phyloP scores from a whole-genome alignment of 139 green algal species.

The Micractinium sp. region DNA sequence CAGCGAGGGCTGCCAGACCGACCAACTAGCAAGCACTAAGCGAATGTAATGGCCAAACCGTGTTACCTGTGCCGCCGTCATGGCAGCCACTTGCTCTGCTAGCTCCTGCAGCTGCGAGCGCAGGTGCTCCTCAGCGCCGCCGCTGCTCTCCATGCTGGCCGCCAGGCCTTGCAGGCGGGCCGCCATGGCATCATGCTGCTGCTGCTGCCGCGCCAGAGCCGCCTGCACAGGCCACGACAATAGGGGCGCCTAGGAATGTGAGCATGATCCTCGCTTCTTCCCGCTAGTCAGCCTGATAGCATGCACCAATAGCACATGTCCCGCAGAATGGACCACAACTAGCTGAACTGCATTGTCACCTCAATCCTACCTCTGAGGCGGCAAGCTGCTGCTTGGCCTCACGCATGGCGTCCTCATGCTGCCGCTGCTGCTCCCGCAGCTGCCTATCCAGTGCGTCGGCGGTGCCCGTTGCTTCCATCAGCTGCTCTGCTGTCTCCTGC shows the following conservation, averaged over 20 bases:
- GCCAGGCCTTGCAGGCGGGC: background rate
- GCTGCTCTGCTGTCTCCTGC: background rate
- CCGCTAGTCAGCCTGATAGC: background rate
- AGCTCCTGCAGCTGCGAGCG: constrained; percentile 8
- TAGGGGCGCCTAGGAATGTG: background rate
- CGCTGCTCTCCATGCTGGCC: background rate
- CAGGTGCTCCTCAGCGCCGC: background rate
- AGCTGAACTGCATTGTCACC: background rate
- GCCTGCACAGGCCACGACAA: background rate
- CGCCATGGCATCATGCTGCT: background rate
- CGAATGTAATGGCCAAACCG: too few relatives aligned
- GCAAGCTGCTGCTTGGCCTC: background rate
- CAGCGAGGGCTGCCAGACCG: too few relatives aligned
- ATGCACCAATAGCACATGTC: background rate
- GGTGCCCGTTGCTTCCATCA: background rate
- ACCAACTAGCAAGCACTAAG: too few relatives aligned
- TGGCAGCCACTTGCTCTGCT: constrained; percentile 14
- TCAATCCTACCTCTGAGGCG: constrained; percentile 10
- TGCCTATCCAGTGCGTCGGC: background rate
- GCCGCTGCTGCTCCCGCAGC: background rate
- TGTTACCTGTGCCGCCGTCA: constrained; percentile 18
- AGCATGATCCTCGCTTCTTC: too few relatives aligned
- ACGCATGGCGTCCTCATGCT: background rate
- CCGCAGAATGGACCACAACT: background rate
- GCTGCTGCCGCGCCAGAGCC: background rate